These are phyloP conservation scores for Piromyces finnis DNA, from an alignment of 192 early-diverging fungal genomes.

Conservation along the genomic window DNA sequence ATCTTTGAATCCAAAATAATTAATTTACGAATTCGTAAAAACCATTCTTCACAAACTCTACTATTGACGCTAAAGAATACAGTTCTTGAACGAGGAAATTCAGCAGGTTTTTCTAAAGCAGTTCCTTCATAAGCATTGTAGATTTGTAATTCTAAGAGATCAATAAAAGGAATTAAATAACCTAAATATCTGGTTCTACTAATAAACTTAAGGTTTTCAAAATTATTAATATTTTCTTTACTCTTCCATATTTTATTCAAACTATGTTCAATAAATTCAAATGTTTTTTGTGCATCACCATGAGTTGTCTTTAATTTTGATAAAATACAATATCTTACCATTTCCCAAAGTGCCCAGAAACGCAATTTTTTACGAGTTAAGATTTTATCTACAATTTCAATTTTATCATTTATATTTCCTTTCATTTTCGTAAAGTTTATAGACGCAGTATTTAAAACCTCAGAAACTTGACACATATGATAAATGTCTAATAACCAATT, in stretches of 20 bases:
- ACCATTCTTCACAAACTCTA: constrained; percentile 62
- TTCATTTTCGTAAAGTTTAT: not conserved
- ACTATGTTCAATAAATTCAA: not conserved
- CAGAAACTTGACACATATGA: not conserved
- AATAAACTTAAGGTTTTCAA: not conserved
- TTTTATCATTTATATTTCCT: not conserved
- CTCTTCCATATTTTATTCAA: not conserved
- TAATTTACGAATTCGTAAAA: constrained; percentile 30
- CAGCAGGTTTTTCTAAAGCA: constrained; percentile 24
- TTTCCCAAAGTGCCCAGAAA: constrained; percentile 63
- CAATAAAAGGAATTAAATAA: constrained; percentile 36
- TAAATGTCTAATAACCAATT: not conserved
- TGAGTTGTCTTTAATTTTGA: constrained; percentile 53
- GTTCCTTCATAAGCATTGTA: constrained; percentile 41
- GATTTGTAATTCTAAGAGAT: constrained; percentile 56
- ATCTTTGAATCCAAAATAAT: constrained; percentile 27
- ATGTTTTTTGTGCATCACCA: constrained; percentile 13
- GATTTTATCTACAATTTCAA: not conserved
- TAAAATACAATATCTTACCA: constrained; percentile 49
- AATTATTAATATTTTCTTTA: not conserved
- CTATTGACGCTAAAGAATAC: constrained; percentile 55
- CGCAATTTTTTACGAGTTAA: not conserved
- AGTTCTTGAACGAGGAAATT: constrained; percentile 39
- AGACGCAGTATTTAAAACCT: not conserved
- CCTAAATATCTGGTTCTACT: constrained; percentile 6